Base-by-base conservation (phyloP, 208 protist genomes). In the Leishmania amazonensis region DNA sequence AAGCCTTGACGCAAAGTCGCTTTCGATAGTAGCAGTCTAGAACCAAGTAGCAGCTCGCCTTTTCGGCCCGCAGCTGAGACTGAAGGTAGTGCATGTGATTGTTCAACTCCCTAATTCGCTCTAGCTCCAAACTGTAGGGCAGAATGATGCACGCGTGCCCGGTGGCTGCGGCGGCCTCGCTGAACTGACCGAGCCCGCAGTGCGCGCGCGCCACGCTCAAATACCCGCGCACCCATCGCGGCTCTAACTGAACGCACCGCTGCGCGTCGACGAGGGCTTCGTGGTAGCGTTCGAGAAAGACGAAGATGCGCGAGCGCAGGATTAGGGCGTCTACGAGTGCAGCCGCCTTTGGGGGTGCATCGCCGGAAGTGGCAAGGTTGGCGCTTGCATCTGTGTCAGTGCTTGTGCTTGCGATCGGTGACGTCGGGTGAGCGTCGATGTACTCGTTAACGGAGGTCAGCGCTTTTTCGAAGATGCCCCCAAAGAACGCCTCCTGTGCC, bases 11-110 rank as follows among this genome's bases (percentile, higher is more conserved):
- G 28, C 84, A 42, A 38, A 96, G 83, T 28, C 85, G 80, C 76
- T 94, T 94, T 2, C 87, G 84, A 64, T 96, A 96, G 17, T 81
- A 78, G 58, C 71, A 57, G 81, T 96, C 91, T n/a, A 96, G 62
- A 24, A 78, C 83, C 7, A 96, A 28, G 64, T 75, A 82, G 42
- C 92, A 83, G 38, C 84, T 64, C 45, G 73, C 42, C 60, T 40
- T 75, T 47, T 83, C 82, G 2, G 35, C 74, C 3, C 81, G 77
- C 75, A 96, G 77, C 40, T 72, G 78, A n/a, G 88, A 85, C 76
- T 93, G 85, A 1, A 93, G 53, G 45, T 83, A 79, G 45, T 81
- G 38, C 85, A 95, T 87, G 84, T 91, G 94, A 21, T 62, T 79
- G 80, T 91, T 95, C 38, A 96, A 72, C 38, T 89, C 81, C 73